These are phyloP conservation scores for Symbiotaphrina buchneri DNA, from an alignment of 495 filamentous ascomycete genomes.

Conservation along the genomic window DNA sequence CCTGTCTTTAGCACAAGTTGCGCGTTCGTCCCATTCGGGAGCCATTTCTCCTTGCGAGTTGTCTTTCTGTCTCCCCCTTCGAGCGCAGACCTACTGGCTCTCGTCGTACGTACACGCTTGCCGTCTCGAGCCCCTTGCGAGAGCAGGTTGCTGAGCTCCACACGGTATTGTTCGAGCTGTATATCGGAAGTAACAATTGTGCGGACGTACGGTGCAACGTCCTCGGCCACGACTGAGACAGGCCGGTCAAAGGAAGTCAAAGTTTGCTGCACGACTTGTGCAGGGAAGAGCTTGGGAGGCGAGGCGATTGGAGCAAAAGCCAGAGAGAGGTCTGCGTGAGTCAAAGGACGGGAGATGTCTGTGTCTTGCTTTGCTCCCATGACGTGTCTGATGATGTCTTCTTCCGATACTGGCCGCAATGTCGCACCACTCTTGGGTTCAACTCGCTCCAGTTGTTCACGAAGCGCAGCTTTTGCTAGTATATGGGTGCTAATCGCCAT, in stretches of 20 bases:
- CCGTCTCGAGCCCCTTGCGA: conserved; percentile 22
- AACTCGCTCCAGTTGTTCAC: too few relatives aligned
- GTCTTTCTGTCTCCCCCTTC: conserved; percentile 56
- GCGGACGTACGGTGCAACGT: conserved; percentile 70
- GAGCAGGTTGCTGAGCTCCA: conserved; percentile 36
- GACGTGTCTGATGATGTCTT: background rate
- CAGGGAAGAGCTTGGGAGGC: too few relatives aligned
- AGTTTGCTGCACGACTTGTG: conserved; percentile 11
- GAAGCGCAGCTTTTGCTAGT: too few relatives aligned
- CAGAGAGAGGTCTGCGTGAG: conserved; percentile 9
- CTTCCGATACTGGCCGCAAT: background rate
- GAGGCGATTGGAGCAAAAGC: conserved; percentile 17
- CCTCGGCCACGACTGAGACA: conserved; percentile 34
- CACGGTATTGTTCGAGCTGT: conserved; percentile 39
- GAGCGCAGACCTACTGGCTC: conserved; percentile 59
- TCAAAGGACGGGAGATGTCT: background rate
- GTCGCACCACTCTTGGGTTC: too few relatives aligned
- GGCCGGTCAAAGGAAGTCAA: conserved; percentile 53
- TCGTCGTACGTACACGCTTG: conserved; percentile 52
- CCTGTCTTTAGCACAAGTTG: conserved; percentile 41
- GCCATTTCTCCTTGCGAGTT: conserved; percentile 59
- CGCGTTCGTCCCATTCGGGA: conserved; percentile 41
- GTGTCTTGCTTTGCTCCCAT: too few relatives aligned
- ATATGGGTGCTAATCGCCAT: too few relatives aligned
- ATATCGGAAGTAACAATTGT: conserved; percentile 57